Percentiles rank a stretch among this genome's conserved stretches.
Conservation (phyloP, 2,329 filamentous ascomycete genomes). For the Aspergillus sp. region DNA sequence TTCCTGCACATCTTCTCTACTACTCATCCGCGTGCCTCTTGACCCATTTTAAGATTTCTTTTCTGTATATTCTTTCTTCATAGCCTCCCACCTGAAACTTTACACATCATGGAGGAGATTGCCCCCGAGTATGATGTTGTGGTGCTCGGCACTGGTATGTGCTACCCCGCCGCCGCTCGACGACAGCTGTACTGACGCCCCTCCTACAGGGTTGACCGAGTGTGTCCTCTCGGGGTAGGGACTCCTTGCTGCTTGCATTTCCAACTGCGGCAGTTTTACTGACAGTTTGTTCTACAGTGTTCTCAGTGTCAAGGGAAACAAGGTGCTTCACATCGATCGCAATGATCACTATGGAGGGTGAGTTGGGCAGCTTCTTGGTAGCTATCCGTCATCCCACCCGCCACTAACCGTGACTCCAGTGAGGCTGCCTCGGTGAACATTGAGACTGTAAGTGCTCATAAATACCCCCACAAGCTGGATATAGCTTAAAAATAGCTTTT, state of each 20-base stretch:
- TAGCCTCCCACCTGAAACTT: conserved; percentile 11
- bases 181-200: conserved; percentile 34
- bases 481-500: no score
- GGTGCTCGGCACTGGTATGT: conserved; percentile 89
- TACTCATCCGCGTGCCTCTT: conserved; percentile 9
- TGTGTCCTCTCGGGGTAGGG: conserved; percentile 95
- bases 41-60: conserved; percentile 14
- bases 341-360: conserved; percentile 99
- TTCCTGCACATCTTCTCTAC: conserved; percentile 1
- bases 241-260: not conserved
- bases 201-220: conserved; percentile 80
- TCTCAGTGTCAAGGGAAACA: conserved; percentile 96
- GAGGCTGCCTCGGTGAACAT: conserved; percentile 97
- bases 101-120: conserved; percentile 86
- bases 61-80: conserved; percentile 15
- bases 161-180: conserved; percentile 42
- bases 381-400: conserved; percentile 13
- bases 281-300: conserved; percentile 60
- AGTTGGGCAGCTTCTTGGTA: conserved; percentile 41
- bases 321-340: conserved; percentile 97
- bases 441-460: conserved; percentile 68
- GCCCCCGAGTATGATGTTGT: conserved; percentile 98
- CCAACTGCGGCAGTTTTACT: conserved; percentile 25
- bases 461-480: not conserved
- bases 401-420: conserved; percentile 51